These are phyloP conservation scores for Phytopythium chamaehyphon DNA, from an alignment of 352 stramenopile species.

Conservation along the genomic window DNA sequence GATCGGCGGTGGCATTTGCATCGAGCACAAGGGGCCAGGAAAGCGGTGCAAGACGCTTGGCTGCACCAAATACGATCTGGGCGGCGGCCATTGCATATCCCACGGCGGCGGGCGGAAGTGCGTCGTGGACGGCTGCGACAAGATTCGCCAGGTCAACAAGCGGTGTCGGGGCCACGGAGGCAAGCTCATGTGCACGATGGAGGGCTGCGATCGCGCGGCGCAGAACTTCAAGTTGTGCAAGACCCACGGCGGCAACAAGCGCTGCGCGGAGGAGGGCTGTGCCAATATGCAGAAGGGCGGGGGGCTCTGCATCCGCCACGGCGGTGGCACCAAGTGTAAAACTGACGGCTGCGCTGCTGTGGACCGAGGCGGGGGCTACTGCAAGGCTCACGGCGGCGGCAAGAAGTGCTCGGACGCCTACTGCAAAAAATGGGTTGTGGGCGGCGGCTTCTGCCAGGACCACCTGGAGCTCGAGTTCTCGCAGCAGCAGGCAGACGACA, in stretches of 20 bases:
- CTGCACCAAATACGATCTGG: slow-evolving; percentile 79
- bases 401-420: slow-evolving; percentile 69
- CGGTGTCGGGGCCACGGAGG: slow-evolving; percentile 77
- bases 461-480: slow-evolving; percentile 62
- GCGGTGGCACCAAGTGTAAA: slow-evolving; percentile 72
- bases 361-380: slow-evolving; percentile 77
- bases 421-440: slow-evolving; percentile 81
- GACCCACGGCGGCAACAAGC: slow-evolving; percentile 69
- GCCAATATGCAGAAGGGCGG: slow-evolving; percentile 85
- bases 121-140: slow-evolving; percentile 76
- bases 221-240: slow-evolving; percentile 86
- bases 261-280: slow-evolving; percentile 69
- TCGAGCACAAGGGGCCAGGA: slow-evolving; percentile 70
- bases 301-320: slow-evolving; percentile 80
- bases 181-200: slow-evolving; percentile 71
- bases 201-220: slow-evolving; percentile 73
- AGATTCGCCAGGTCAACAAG: slow-evolving; percentile 86
- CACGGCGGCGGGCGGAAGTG: slow-evolving; percentile 84
- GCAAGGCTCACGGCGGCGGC: slow-evolving; percentile 79
- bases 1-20: slow-evolving; percentile 70
- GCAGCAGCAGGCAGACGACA: slow-evolving; percentile 45
- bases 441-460: slow-evolving; percentile 66
- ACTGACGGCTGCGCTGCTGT: slow-evolving; percentile 57
- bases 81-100: slow-evolving; percentile 79
- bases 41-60: slow-evolving; percentile 78